Conservation (phyloP, 805 yeast species). For the Candida corydali region DNA sequence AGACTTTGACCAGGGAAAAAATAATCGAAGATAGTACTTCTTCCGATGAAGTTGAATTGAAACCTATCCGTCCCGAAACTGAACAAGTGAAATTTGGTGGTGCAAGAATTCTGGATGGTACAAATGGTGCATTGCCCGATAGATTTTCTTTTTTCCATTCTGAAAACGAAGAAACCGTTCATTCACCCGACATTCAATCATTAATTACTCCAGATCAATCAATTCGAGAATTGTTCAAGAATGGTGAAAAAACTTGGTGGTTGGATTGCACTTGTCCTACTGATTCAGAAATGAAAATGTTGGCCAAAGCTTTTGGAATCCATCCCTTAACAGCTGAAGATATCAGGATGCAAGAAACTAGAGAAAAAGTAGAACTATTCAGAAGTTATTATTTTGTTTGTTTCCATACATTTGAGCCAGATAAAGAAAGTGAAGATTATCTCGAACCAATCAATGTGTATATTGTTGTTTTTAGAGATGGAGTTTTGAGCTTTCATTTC, state of each 20-base stretch:
- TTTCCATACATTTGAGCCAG: slow-evolving; percentile 94
- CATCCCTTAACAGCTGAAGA: slow-evolving; percentile 98
- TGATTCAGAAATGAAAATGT: slow-evolving; percentile 87
- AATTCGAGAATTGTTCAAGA: slow-evolving; percentile 64
- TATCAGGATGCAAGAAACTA: slow-evolving; percentile 92
- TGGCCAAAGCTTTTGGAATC: slow-evolving; percentile 92
- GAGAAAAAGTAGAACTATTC: slow-evolving; percentile 95
- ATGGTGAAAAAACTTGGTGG: slow-evolving; percentile 89
- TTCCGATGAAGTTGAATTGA: slow-evolving; percentile 7
- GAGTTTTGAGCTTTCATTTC: slow-evolving; percentile 57
- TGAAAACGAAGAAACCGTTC: slow-evolving; percentile 80
- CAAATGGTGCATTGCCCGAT: slow-evolving; percentile 45
- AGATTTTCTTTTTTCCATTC: slow-evolving; percentile 81
- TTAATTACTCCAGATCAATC: slow-evolving; percentile 62
- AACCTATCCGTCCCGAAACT: slow-evolving; percentile 10
- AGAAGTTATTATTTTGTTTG: slow-evolving; percentile 88
- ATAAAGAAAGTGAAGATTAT: slow-evolving; percentile 74
- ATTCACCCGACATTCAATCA: slow-evolving; percentile 82
- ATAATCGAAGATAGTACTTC: slow-evolving; percentile 2
- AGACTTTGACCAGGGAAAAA: slow-evolving; percentile 7
- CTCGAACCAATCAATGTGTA: slow-evolving; percentile 76
- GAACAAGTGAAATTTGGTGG: slow-evolving; percentile 41
- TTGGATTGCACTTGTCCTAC: slow-evolving; percentile 91
- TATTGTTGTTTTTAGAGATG: slow-evolving; percentile 58
- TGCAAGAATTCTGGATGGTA: slow-evolving; percentile 26